Conservation (phyloP, 441 rosid species). For the Mallotus repandus region DNA sequence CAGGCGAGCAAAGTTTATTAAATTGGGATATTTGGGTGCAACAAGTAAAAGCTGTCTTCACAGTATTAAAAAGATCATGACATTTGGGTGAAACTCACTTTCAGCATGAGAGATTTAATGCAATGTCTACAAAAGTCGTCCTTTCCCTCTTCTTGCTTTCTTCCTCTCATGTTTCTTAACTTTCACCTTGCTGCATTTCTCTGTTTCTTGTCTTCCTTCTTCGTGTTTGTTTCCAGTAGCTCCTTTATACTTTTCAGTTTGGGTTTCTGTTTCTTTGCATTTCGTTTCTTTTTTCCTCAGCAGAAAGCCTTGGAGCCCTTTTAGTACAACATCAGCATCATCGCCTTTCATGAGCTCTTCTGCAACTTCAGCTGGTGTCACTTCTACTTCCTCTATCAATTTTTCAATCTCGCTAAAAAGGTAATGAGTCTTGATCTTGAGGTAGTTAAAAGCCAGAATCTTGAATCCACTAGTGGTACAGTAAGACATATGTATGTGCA, state of each 20-base stretch:
- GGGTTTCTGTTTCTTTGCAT: not conserved
- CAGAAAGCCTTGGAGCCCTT: conserved; percentile 30
- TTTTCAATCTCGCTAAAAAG: conserved; percentile 26
- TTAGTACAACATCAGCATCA: conserved; percentile 24
- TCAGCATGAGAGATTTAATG: not conserved
- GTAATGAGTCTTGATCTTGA: conserved; percentile 14
- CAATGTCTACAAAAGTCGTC: not conserved
- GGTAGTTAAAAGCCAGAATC: conserved; percentile 34
- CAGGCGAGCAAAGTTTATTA: not conserved
- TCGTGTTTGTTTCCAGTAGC: not conserved
- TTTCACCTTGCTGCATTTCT: not conserved
- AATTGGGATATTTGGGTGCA: not conserved
- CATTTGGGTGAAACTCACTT: no score
- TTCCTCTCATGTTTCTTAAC: not conserved
- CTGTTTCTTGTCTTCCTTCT: not conserved
- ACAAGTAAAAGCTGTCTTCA: no score
- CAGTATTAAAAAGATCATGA: no score
- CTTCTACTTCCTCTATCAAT: conserved; percentile 25
- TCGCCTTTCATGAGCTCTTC: conserved; percentile 37
- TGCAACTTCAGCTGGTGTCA: conserved; percentile 41
- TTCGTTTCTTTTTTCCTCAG: conserved; percentile 17
- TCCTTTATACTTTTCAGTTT: not conserved
- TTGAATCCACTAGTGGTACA: conserved; percentile 33
- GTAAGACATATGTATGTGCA: conserved; percentile 39
- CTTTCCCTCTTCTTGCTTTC: not conserved